Evolutionary conservation across 2,329 filamentous ascomycete genomes (phyloP).

Genomic region (Colletotrichum tropicale): DNA sequence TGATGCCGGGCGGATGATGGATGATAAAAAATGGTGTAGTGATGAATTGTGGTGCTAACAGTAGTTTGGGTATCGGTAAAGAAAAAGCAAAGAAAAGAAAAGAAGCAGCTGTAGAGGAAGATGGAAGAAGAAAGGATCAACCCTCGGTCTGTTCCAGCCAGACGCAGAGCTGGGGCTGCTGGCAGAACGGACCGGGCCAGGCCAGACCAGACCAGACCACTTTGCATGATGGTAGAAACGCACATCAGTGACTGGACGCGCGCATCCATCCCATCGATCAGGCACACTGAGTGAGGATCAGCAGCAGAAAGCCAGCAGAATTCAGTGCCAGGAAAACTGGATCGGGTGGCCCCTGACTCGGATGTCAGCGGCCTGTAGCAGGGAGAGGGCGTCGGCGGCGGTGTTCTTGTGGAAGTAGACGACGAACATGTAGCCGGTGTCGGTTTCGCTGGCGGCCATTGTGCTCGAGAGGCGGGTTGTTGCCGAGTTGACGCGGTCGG

Average conservation of each 20-base stretch:
- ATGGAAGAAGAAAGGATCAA: constrained; percentile 8
- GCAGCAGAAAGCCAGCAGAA: background rate
- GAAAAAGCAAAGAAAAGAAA: background rate
- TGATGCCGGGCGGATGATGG: background rate
- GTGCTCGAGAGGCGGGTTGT: constrained; percentile 16
- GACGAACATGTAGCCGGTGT: constrained; percentile 5
- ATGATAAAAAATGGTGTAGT: background rate
- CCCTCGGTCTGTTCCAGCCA: constrained; percentile 6
- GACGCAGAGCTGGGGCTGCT: background rate
- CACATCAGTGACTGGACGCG: background rate
- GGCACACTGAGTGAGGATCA: background rate
- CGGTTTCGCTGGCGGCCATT: constrained; percentile 6
- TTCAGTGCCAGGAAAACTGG: constrained; percentile 18
- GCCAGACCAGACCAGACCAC: background rate
- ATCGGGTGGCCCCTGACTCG: constrained; percentile 14
- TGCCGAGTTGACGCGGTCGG: constrained; percentile 9
- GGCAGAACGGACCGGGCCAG: background rate
- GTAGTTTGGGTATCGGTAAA: background rate
- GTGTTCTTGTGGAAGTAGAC: constrained; percentile 18
- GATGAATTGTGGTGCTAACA: background rate
- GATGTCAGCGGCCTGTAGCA: constrained; percentile 13
- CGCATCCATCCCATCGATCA: background rate
- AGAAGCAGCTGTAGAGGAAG: background rate
- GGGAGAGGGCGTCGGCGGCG: constrained; percentile 12
- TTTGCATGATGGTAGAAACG: background rate